Conservation (phyloP, 78 protist genomes). For the Dictyostelium firmibasis region DNA sequence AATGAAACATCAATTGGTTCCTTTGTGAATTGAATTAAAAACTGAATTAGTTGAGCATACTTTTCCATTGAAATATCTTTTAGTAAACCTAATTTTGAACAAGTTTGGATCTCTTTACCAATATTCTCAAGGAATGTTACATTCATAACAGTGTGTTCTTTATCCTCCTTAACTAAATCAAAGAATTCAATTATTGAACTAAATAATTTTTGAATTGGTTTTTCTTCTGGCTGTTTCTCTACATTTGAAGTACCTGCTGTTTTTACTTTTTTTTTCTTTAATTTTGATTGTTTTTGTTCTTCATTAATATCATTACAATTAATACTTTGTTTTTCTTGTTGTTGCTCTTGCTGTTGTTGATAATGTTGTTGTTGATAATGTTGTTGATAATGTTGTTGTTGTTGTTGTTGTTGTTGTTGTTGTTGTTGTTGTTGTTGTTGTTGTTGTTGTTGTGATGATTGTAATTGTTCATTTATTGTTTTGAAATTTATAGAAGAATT, state of each 20-base stretch:
- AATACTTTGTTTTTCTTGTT: not conserved
- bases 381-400: too few species aligned
- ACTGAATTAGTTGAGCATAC: slow-evolving; percentile 25
- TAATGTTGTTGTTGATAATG: too few species aligned
- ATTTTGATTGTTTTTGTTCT: not conserved
- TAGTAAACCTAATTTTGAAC: not conserved
- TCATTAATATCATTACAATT: not conserved
- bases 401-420: not conserved
- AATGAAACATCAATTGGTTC: slow-evolving; percentile 11
- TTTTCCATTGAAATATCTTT: slow-evolving; percentile 33
- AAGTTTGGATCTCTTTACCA: slow-evolving; percentile 2
- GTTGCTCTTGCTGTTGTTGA: slow-evolving; percentile 6
- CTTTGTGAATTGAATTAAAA: not conserved
- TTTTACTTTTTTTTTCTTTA: not conserved
- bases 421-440: not conserved
- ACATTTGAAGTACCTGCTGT: not conserved
- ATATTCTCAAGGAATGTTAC: not conserved
- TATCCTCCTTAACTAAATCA: not conserved
- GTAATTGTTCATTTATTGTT: not conserved
- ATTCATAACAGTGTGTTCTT: not conserved
- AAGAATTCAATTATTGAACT: not conserved
- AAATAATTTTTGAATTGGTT: slow-evolving; percentile 16
- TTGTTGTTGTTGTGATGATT: not conserved
- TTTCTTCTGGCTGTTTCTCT: not conserved
- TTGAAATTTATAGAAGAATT: not conserved